These are phyloP conservation scores for Umbilicaria muhlenbergii DNA, from an alignment of 495 filamentous ascomycete species.

Conservation along the genomic window DNA sequence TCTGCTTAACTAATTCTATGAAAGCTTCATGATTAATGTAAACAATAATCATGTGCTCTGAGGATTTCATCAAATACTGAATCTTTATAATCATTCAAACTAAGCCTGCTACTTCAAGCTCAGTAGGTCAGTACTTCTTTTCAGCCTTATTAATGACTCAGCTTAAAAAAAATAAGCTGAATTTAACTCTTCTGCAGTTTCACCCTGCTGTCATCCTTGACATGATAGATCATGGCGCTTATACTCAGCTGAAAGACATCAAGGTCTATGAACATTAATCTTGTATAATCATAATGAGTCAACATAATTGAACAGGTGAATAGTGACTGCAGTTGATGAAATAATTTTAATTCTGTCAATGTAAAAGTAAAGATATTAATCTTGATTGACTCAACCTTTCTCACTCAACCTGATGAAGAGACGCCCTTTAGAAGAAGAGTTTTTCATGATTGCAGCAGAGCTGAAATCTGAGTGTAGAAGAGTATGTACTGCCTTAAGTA, in stretches of 20 bases:
- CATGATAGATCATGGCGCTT: background rate
- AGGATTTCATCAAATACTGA: no score
- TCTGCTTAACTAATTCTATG: background rate
- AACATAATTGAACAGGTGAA: background rate
- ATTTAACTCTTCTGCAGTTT: background rate
- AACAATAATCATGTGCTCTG: no score
- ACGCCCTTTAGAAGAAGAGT: background rate
- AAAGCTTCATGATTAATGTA: no score
- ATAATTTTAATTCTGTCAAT: background rate
- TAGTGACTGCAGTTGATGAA: background rate
- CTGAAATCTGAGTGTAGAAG: background rate
- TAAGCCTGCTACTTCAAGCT: slow-evolving; percentile 2
- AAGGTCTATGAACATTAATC: background rate
- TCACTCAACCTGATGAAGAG: no score
- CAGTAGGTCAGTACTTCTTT: slow-evolving; percentile 5
- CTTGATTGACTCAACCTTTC: no score
- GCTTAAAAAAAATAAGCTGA: slow-evolving; percentile 1
- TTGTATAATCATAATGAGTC: background rate
- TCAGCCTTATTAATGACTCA: background rate
- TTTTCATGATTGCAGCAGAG: background rate
- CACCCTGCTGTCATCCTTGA: background rate
- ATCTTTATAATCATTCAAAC: background rate
- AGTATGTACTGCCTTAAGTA: background rate
- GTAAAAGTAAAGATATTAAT: background rate
- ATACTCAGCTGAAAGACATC: slow-evolving; percentile 2